phyloP scores from a whole-genome alignment of 2,329 filamentous ascomycete genomes.

The Fusarium udum region DNA sequence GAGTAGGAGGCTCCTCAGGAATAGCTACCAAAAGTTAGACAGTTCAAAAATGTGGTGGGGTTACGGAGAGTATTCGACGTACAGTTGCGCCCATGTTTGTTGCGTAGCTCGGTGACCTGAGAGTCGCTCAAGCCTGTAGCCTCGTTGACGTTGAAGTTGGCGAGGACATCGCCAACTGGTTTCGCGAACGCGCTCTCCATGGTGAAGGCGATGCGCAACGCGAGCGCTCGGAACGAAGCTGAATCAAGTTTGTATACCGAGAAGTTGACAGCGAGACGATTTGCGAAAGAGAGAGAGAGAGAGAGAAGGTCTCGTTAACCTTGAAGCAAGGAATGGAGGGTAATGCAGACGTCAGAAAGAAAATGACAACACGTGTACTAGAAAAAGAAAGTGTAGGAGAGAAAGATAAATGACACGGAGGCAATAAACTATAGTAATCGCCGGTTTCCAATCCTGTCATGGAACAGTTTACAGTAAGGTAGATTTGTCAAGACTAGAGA shows the following conservation, averaged over 20 bases:
- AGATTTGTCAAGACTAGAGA: conserved; percentile 42
- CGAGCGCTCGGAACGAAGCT: conserved; percentile 27
- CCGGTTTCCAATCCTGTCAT: conserved; percentile 43
- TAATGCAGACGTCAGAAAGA: conserved; percentile 15
- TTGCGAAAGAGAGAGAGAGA: conserved; percentile 26
- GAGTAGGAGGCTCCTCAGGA: conserved; percentile 91
- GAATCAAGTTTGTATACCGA: conserved; percentile 17
- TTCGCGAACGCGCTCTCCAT: conserved; percentile 73
- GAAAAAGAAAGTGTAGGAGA: conserved; percentile 25
- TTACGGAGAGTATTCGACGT: conserved; percentile 43
- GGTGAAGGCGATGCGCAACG: conserved; percentile 38
- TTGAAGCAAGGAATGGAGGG: conserved; percentile 11
- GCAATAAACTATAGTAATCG: conserved; percentile 27
- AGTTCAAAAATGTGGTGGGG: conserved; percentile 12
- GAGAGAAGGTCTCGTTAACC: conserved; percentile 3
- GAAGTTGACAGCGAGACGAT: neutral
- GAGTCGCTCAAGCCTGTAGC: conserved; percentile 64
- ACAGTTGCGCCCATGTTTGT: conserved; percentile 75
- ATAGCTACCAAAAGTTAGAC: conserved; percentile 56
- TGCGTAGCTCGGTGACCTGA: conserved; percentile 65
- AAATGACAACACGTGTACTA: conserved; percentile 1
- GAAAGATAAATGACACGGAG: conserved; percentile 25
- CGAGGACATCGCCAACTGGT: conserved; percentile 67
- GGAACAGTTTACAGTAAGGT: conserved; percentile 26
- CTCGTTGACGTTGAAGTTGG: conserved; percentile 65